phyloP scores from a whole-genome alignment of 768 basidiomycete species.

The Phylloporus sp. region DNA sequence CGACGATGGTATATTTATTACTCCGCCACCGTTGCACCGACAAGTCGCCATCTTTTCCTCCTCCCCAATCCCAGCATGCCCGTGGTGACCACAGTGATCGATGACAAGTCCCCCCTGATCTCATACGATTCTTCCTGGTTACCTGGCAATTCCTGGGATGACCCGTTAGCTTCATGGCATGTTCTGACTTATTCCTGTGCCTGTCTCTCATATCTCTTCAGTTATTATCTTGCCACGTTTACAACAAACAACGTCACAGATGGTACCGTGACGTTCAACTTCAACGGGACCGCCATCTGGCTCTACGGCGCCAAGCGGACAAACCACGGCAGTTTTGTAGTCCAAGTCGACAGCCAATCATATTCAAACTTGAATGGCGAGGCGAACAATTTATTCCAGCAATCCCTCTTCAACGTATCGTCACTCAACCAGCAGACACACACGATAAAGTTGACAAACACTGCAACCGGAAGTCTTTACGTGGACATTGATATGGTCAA shows the following conservation, averaged over 20 bases:
- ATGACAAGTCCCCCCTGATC: constrained; percentile 34
- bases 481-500: constrained; percentile 48
- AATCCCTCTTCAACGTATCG: constrained; percentile 36
- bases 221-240: constrained; percentile 40
- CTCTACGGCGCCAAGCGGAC: constrained; percentile 47
- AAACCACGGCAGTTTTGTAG: constrained; percentile 44
- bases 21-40: background rate
- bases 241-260: constrained; percentile 33
- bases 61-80: constrained; percentile 16
- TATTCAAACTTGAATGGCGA: constrained; percentile 31
- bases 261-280: constrained; percentile 38
- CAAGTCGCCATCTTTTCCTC: background rate
- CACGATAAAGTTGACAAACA: constrained; percentile 31
- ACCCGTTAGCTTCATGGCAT: constrained; percentile 17
- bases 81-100: constrained; percentile 21
- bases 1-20: no score
- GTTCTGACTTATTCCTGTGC: background rate
- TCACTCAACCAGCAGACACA: constrained; percentile 36
- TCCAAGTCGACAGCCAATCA: constrained; percentile 37
- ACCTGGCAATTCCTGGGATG: constrained; percentile 11
- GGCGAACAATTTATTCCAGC: constrained; percentile 34
- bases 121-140: constrained; percentile 24
- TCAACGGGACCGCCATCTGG: constrained; percentile 48
- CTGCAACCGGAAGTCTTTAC: constrained; percentile 30
- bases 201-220: constrained; percentile 8